phyloP scores from a whole-genome alignment of 768 basidiomycete species.

The Chalciporus sphaerocephalus region DNA sequence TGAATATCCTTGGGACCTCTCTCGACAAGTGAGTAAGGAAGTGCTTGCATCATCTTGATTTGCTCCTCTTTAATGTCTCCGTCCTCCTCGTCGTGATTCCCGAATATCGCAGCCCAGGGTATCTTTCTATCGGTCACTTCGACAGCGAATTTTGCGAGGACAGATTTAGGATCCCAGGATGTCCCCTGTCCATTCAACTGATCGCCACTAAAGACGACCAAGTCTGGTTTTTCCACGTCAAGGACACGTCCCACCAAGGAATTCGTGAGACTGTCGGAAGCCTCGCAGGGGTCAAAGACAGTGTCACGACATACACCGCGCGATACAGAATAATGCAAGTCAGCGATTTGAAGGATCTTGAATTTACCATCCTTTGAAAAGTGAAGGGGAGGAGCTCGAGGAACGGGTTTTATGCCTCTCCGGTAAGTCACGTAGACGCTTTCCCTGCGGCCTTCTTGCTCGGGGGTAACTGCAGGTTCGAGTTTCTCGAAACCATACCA shows the following conservation, averaged over 20 bases:
- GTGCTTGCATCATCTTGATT: constrained; percentile 60
- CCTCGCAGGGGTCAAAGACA: constrained; percentile 42
- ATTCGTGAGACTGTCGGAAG: constrained; percentile 77
- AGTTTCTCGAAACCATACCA: constrained; percentile 86
- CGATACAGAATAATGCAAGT: constrained; percentile 87
- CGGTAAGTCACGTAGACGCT: constrained; percentile 66
- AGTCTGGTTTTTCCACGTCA: constrained; percentile 79
- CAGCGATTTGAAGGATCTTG: constrained; percentile 88
- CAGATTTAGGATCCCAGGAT: constrained; percentile 83
- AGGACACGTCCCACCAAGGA: constrained; percentile 67
- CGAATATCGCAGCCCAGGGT: constrained; percentile 91
- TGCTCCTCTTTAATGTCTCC: constrained; percentile 61
- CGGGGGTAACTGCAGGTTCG: constrained; percentile 51
- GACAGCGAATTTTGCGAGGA: constrained; percentile 83
- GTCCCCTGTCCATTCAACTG: constrained; percentile 90
- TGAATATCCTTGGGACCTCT: constrained; percentile 79
- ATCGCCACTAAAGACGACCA: constrained; percentile 91
- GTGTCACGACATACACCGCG: constrained; percentile 77
- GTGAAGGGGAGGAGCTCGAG: constrained; percentile 72
- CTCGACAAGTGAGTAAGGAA: constrained; percentile 84
- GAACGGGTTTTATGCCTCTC: constrained; percentile 65
- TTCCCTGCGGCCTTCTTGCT: constrained; percentile 38
- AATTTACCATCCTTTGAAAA: constrained; percentile 82
- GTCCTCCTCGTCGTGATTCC: constrained; percentile 88
- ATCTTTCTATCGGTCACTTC: constrained; percentile 71